Base-by-base conservation (phyloP, 345 rosid species). In the Syzygium oleosum region DNA sequence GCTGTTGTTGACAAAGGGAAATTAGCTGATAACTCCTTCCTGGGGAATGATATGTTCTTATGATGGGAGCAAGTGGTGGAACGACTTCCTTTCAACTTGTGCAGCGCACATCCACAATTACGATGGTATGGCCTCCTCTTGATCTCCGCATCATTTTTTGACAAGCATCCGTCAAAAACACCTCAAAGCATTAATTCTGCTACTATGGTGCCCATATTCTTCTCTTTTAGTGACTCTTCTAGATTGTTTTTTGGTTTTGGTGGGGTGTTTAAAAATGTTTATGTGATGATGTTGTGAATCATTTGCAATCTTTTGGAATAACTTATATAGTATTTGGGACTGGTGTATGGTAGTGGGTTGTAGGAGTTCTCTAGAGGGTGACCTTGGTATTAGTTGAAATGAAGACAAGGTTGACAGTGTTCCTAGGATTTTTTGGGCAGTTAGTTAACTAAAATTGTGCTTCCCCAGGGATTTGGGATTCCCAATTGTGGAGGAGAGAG, bases 61-160 rank as follows among this genome's bases (percentile, higher is more conserved):
- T 9, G 46, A 68, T 31, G 38, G 46, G 79, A 68, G 79, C 79
- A 68, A 68, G 79, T 17, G 3, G 23, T 34, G 43, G 79, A 34
- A 17, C 9, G 23, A 17, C 19, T 11, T 9, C 79, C 43, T 34
- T 68, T 68, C 13, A 17, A 31, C 79, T 68, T 68, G 85, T 88
- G 91, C 8, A 90, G 88, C 17, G 87, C 91, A 73, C 89, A 89
- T 14, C 87, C 38, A 63, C 91, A 89, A 63, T 84, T 89, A 10
- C 79, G 41, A 86, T 89, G 89, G 65, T 90, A 86, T 0, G 87
- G 89, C 84, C 91, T 84, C 52, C 84, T 22, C 87, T 73, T 25
- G 10, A 87, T 49, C 68, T 80, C 89, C 59, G 22, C 52, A 56
- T 90, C 86, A 9, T 53, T 17, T 16, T 52, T 31, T 0, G 0